Base-by-base conservation (phyloP, 2,329 filamentous ascomycete species). In the Alternaria atra region DNA sequence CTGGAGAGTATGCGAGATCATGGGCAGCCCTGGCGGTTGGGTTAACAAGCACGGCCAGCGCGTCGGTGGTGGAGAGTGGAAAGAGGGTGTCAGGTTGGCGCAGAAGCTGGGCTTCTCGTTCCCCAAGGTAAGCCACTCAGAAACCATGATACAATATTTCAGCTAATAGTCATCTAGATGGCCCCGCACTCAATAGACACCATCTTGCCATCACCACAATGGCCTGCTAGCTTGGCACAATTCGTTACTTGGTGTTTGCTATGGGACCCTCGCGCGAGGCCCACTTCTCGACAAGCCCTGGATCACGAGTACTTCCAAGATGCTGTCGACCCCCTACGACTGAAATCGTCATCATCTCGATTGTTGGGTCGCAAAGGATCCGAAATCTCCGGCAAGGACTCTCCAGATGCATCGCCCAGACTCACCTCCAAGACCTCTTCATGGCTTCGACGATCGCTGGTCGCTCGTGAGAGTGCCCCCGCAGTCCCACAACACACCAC, bases 241-340 rank as follows among this genome's bases (percentile, higher is more conserved):
- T 98, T 99, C 74, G 95, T 99, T 60, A 99, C 95, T 15, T 97
- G 93, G 93, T 99, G 95, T 80, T 81, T 99, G 68, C 95, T 98
- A 91, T 99, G 95, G 95, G 95, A 99, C 79, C 95, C 95, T 10
- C 96, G 94, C 82, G 89, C 84, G 73, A 87, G 95, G 62, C 95
- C 95, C 44, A 98, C 94, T 4, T 97, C 94, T 2, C 89, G 91
- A 0, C 94, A 99, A 79, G 94, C 95, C n/a, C 82, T 99, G 67
- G 91, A 91, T 39, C 95, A 99, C 78, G 94, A 97, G 69, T 99
- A 96, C 80, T 99, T 99, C 73, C 80, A 86, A 34, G 95, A 98
- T 80, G 95, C 95, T 2, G 88, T 96, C 52, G 95, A 99, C 77
- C 95, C 95, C 13, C 82, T 97, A 55, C 85, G 94, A 56, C 93